These are phyloP conservation scores for Leccinum longicurvipes DNA, from an alignment of 768 basidiomycete genomes.

Conservation along the genomic window DNA sequence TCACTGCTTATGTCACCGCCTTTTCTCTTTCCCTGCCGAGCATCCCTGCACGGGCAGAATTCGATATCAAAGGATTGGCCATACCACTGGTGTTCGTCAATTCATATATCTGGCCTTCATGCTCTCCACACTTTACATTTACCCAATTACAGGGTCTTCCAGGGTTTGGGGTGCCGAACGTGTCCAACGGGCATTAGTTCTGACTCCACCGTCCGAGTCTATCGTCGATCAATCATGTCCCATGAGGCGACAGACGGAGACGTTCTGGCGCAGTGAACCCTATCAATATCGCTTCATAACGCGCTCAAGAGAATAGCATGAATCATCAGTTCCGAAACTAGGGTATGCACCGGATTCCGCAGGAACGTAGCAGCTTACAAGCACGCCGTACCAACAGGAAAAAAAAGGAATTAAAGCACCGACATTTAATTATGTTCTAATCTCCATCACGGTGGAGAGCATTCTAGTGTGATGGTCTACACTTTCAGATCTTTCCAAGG, in stretches of 20 bases:
- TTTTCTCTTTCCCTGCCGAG: background rate
- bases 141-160: background rate
- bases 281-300: background rate
- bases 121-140: background rate
- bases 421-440: background rate
- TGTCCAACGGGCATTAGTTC: background rate
- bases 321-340: background rate
- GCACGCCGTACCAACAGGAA: background rate
- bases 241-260: slow-evolving; percentile 1
- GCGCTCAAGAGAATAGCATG: background rate
- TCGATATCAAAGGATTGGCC: too few relatives aligned
- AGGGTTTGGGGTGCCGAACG: slow-evolving; percentile 1
- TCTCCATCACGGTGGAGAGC: background rate
- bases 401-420: background rate
- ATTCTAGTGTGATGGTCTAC: background rate
- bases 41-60: background rate
- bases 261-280: background rate
- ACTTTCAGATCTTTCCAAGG: slow-evolving; percentile 74
- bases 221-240: background rate
- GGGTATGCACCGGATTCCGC: background rate
- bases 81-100: background rate
- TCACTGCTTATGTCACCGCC: slow-evolving; percentile 2
- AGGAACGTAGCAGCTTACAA: background rate
- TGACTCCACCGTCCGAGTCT: background rate
- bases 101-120: background rate